phyloP scores from a whole-genome alignment of 1,139 yeast genomes.

The Kluyveromyces marxianus region DNA sequence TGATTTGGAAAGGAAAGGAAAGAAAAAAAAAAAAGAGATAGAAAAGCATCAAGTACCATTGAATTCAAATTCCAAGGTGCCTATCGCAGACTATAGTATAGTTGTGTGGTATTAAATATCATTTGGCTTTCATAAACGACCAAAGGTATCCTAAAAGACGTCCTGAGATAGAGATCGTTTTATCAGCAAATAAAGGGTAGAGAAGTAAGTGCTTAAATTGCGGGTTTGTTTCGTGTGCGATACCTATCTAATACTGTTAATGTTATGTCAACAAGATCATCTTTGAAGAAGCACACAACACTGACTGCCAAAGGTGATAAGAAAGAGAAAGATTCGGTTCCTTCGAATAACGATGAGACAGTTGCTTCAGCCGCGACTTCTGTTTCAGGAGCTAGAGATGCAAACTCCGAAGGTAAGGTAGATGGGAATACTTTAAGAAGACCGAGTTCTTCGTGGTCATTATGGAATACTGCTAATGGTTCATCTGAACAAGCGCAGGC shows the following conservation, averaged over 20 bases:
- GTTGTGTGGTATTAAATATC: too few species aligned
- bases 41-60: too few species aligned
- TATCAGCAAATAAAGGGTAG: not conserved
- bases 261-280: constrained; percentile 4
- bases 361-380: too few species aligned
- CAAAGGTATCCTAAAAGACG: too few species aligned
- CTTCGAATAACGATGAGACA: not conserved
- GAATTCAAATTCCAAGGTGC: too few species aligned
- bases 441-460: constrained; percentile 6
- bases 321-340: not conserved
- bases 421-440: not conserved
- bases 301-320: not conserved
- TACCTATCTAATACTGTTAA: not conserved
- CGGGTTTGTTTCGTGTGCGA: not conserved
- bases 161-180: too few species aligned
- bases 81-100: too few species aligned
- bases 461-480: constrained; percentile 4
- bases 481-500: not conserved
- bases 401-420: not conserved
- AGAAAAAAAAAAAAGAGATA: too few species aligned
- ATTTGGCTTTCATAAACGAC: too few species aligned
- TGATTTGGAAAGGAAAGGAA: too few species aligned
- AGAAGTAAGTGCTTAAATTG: not conserved
- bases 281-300: not conserved
- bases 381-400: too few species aligned